Conservation (phyloP, 371 early-diverging fungal species). For the Mortierella sp. region DNA sequence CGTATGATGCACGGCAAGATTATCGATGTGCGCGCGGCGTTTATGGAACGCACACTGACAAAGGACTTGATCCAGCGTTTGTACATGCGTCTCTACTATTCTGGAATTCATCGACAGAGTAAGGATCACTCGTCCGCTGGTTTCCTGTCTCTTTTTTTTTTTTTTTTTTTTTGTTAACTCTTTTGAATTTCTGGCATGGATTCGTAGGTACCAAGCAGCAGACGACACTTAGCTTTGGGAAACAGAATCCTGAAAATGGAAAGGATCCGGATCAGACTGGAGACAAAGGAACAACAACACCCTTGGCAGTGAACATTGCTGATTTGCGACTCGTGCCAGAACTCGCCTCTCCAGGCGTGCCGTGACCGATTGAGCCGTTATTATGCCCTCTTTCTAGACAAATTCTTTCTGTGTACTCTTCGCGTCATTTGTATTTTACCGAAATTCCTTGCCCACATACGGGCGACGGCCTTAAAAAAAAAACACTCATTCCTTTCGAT, state of each 20-base stretch:
- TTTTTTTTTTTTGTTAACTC: too few species aligned
- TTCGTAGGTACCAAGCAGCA: conserved; percentile 1
- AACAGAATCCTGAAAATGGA: neutral
- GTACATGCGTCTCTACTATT: conserved; percentile 29
- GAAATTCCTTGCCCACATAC: too few species aligned
- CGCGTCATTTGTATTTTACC: too few species aligned
- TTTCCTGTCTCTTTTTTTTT: neutral
- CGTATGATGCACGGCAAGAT: conserved; percentile 38
- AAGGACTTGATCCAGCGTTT: conserved; percentile 49
- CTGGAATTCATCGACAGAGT: conserved; percentile 42
- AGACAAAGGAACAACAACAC: neutral
- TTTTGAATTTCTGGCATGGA: too few species aligned
- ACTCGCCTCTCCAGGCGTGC: neutral
- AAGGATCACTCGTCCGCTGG: neutral
- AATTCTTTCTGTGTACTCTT: too few species aligned
- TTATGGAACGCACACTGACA: conserved; percentile 47
- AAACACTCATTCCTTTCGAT: too few species aligned
- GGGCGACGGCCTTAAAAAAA: too few species aligned
- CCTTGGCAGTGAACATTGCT: neutral
- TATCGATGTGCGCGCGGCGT: conserved; percentile 45
- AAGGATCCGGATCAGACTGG: neutral
- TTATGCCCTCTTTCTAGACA: too few species aligned
- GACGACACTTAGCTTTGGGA: conserved; percentile 7
- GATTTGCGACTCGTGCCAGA: neutral
- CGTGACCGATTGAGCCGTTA: neutral